Conservation (phyloP, 257 asterid genomes). For the Plantago major region DNA sequence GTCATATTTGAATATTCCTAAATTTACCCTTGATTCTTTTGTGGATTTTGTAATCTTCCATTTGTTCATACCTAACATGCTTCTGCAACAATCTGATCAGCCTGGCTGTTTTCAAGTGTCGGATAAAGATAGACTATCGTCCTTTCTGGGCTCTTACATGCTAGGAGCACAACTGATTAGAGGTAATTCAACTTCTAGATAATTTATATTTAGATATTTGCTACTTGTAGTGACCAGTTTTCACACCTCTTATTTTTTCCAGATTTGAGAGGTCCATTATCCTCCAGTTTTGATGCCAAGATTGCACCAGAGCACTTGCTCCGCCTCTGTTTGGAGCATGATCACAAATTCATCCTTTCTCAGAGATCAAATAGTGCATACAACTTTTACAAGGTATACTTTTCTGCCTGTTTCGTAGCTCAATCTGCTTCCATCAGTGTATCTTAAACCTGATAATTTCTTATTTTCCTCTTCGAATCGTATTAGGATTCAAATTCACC, state of each 20-base stretch:
- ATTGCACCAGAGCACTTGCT: slow-evolving; percentile 80
- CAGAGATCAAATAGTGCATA: slow-evolving; percentile 38
- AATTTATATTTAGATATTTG: neutral
- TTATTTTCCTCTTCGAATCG: slow-evolving; percentile 12
- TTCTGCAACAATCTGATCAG: slow-evolving; percentile 30
- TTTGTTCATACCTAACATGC: slow-evolving; percentile 12
- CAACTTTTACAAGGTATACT: slow-evolving; percentile 72
- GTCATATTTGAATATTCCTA: too few species aligned
- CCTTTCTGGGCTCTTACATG: slow-evolving; percentile 57
- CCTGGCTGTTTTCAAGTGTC: slow-evolving; percentile 56
- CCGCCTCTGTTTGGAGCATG: slow-evolving; percentile 81
- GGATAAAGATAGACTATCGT: slow-evolving; percentile 51
- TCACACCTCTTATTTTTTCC: slow-evolving; percentile 17
- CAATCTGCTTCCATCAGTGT: neutral
- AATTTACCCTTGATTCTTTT: slow-evolving; percentile 2
- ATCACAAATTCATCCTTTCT: slow-evolving; percentile 37
- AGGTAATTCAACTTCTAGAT: slow-evolving; percentile 37
- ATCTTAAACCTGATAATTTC: neutral
- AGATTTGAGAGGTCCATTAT: slow-evolving; percentile 53
- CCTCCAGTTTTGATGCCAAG: slow-evolving; percentile 68
- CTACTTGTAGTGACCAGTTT: slow-evolving; percentile 4
- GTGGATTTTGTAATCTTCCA: slow-evolving; percentile 1
- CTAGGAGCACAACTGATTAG: slow-evolving; percentile 55
- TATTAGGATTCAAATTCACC: slow-evolving; percentile 64
- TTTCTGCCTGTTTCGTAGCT: slow-evolving; percentile 8